Evolutionary conservation across 2,329 filamentous ascomycete species (phyloP).

Genomic region (Lojkania enalia): DNA sequence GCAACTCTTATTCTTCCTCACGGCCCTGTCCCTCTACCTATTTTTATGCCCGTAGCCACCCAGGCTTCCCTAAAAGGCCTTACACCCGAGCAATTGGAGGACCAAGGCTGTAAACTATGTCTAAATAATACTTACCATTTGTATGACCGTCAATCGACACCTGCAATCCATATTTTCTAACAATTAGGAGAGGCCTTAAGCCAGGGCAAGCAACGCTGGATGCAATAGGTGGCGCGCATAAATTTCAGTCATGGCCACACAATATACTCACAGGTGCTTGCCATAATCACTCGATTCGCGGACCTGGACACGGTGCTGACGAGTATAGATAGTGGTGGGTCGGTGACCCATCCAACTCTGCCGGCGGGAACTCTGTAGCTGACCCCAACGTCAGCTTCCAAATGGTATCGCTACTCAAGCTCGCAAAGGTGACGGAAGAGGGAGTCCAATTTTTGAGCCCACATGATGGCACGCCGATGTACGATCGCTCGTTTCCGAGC

Average conservation of each 20-base stretch:
- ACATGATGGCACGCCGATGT: constrained; percentile 92
- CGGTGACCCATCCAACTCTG: constrained; percentile 31
- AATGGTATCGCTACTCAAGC: constrained; percentile 94
- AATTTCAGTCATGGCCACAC: constrained; percentile 89
- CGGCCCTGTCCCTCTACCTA: constrained; percentile 83
- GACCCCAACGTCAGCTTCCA: constrained; percentile 71
- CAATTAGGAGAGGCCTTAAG: constrained; percentile 68
- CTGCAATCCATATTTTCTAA: constrained; percentile 18
- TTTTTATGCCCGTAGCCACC: constrained; percentile 98
- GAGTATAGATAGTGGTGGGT: constrained; percentile 52
- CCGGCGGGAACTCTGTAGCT: constrained; percentile 24
- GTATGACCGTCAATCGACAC: constrained; percentile 24
- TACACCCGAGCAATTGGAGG: constrained; percentile 87
- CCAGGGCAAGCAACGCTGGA: constrained; percentile 90
- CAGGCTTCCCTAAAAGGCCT: constrained; percentile 94
- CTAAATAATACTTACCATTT: constrained; percentile 98
- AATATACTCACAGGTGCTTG: constrained; percentile 78
- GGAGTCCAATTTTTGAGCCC: constrained; percentile 95
- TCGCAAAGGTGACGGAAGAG: constrained; percentile 92
- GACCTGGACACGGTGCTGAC: constrained; percentile 24
- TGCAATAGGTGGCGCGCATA: constrained; percentile 87
- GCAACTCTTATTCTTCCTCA: constrained; percentile 87
- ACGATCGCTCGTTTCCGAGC: constrained; percentile 18
- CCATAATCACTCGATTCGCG: not conserved
- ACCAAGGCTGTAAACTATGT: constrained; percentile 85